Evolutionary conservation across 768 basidiomycete genomes (phyloP), one percentile per base, ranked within the genome.

Genomic region (Termitomyces eurrhizus): DNA sequence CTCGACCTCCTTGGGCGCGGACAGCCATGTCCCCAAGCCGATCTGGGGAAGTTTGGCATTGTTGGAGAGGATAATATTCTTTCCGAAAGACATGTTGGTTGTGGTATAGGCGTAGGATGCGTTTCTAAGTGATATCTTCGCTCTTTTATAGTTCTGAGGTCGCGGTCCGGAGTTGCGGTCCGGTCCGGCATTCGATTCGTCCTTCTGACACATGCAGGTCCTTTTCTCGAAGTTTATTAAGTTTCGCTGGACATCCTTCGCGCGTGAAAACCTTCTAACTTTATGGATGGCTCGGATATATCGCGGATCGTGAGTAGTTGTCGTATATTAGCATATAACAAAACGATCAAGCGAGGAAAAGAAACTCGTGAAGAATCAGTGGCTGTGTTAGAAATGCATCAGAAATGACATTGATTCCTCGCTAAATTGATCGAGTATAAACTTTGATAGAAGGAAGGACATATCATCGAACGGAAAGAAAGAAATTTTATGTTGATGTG

Each of bases 21-120:
- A 87, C 58, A 87, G 78, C 90, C 90, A 93, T 18, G 91, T 92
- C 6, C 92, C 93, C 41, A 93, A 79, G 44, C 93, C 93, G 66
- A 93, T 85, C 72, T 88, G 85, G 37, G 90, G 91, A 64, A 94
- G 77, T 54, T 72, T 65, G 44, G 77, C 75, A 2, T 86, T 86
- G 57, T 68, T 75, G 52, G 74, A 73, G 64, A 83, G 76, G 8
- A 69, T 73, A 56, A 83, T 64, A 29, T 68, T 71, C 62, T 78
- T 78, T 65, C 72, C 71, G 56, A 63, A 52, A 49, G 61, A 61
- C 64, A 56, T 67, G 56, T 4, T 63, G 37, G 18, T 41, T 55
- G 36, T 24, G n/a, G 44, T 21, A 61, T 52, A 39, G 46, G 35
- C 52, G 35, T 36, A 37, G 45, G 51, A 36, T 54, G n/a, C 32